A percentile compares a stretch with the other conserved stretches of the same genome.
These are phyloP conservation scores for Saccharomycopsis sp. DNA, from an alignment of 805 yeast species.

Conservation along the genomic window DNA sequence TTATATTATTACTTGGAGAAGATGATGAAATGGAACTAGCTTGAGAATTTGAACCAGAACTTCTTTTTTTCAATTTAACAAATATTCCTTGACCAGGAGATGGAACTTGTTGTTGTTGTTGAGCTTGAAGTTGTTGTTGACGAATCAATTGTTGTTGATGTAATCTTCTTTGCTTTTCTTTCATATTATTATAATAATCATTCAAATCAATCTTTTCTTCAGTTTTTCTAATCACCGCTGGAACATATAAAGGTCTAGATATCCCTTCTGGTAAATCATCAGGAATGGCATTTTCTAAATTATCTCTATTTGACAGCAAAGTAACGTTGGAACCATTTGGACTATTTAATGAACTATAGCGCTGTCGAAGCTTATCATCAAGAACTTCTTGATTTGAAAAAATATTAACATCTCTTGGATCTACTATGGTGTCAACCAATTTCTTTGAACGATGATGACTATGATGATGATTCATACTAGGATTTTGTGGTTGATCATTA, in stretches of 20 bases:
- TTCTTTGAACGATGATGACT: not conserved
- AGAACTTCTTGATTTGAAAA: conserved; percentile 12
- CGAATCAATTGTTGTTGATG: conserved; percentile 6
- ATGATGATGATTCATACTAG: too few relatives aligned
- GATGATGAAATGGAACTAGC: not conserved
- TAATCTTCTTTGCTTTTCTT: conserved; percentile 8
- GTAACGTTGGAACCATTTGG: not conserved
- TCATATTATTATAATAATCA: conserved; percentile 11
- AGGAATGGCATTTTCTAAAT: not conserved
- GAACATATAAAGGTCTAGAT: conserved; percentile 47
- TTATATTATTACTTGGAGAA: not conserved
- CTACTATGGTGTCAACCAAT: not conserved
- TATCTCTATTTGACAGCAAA: not conserved
- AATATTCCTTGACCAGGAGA: not conserved
- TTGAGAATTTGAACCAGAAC: not conserved
- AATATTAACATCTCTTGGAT: conserved; percentile 8
- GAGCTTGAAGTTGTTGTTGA: conserved; percentile 3
- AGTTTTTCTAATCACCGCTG: conserved; percentile 39
- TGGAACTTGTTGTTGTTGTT: not conserved
- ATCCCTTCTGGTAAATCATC: conserved; percentile 17
- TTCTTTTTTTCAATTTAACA: not conserved
- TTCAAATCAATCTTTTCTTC: conserved; percentile 14
- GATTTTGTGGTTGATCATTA: not conserved
- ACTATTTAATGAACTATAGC: not conserved
- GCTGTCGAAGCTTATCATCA: conserved; percentile 2